A percentile compares a stretch with the other conserved stretches of the same genome.
Evolutionary conservation across 352 stramenopile genomes (phyloP).

Genomic region (Pythium scleroteichum): DNA sequence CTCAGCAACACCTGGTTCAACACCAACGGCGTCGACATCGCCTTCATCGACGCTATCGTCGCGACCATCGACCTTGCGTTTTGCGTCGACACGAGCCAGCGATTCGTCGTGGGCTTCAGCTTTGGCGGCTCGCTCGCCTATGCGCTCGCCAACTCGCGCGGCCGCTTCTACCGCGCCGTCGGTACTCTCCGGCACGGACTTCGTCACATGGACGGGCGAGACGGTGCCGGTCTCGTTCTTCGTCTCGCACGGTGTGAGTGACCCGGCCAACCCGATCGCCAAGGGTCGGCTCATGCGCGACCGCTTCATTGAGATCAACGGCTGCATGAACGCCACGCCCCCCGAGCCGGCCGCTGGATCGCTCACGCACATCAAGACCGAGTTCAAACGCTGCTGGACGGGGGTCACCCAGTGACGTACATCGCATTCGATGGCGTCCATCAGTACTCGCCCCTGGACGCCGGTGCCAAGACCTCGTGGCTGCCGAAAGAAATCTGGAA

Average conservation of each 20-base stretch:
- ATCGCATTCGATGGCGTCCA: conserved; percentile 37
- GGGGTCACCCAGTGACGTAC: conserved; percentile 26
- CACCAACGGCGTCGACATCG: conserved; percentile 30
- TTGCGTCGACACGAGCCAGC: conserved; percentile 31
- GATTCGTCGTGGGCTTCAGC: conserved; percentile 40
- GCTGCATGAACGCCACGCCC: conserved; percentile 26
- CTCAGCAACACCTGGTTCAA: conserved; percentile 31
- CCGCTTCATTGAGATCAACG: conserved; percentile 32
- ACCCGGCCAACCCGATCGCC: conserved; percentile 31
- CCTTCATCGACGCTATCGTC: conserved; percentile 28
- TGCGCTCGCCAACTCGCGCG: no score
- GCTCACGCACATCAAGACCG: conserved; percentile 32
- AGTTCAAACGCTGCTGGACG: conserved; percentile 29
- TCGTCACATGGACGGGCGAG: conserved; percentile 20
- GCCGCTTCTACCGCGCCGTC: conserved; percentile 16
- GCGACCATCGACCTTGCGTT: conserved; percentile 27
- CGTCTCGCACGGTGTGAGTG: conserved; percentile 30
- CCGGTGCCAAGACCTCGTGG: conserved; percentile 26
- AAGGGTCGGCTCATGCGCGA: conserved; percentile 35
- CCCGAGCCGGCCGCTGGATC: conserved; percentile 25
- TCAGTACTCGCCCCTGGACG: conserved; percentile 30
- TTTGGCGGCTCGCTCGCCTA: conserved; percentile 23
- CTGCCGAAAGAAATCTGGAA: conserved; percentile 27
- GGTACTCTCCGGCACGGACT: conserved; percentile 31
- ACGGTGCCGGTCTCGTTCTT: conserved; percentile 27